Evolutionary conservation across 495 filamentous ascomycete genomes (phyloP), one percentile per base, ranked within the genome.

Genomic region (Hypoxylon rickii): DNA sequence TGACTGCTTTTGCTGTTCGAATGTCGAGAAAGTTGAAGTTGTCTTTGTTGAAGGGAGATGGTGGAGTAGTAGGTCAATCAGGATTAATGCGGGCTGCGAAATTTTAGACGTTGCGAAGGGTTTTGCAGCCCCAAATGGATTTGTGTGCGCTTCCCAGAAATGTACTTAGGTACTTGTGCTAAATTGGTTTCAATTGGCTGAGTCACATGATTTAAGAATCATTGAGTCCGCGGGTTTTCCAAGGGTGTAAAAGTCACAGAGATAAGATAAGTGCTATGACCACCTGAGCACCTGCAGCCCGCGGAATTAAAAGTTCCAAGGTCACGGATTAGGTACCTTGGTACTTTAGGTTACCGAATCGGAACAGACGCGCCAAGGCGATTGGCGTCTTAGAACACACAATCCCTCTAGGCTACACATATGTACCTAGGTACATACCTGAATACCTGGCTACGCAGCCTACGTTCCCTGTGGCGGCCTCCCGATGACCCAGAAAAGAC

Each of bases 1-100:
- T 89, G 85, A 85, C 81, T 77, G 75, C 73, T 83, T 67, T 64
- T 73, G 70, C 61, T 64, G 63, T 63, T 69, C 58, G 65, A 76
- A 68, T 63, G 71, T 67, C 65, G 65, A 61, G 69, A 47, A 69
- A 64, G 55, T 68, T 73, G 59, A 63, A 65, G 66, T 71, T 55
- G 68, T 65, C 58, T 60, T 68, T 64, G 59, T 55, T 58, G 51
- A 64, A 64, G 63, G 64, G 49, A 53, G 64, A 51, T 51, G 64
- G 69, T 62, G 58, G 65, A 61, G 63, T 63, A 52, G 49, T 50
- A 58, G 48, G 51, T 54, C 48, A 56, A 51, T 44, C 58, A 51
- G 47, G 46, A 29, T 29, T 4, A 4, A 46, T 37, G 64, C 52
- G 44, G 52, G 38, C 37, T 33, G 33, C 40, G 58, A 65, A 60